A percentile compares a stretch with the other conserved stretches of the same genome.
Evolutionary conservation across 2,329 filamentous ascomycete genomes (phyloP).

Genomic region (Alternaria triticimaculans): DNA sequence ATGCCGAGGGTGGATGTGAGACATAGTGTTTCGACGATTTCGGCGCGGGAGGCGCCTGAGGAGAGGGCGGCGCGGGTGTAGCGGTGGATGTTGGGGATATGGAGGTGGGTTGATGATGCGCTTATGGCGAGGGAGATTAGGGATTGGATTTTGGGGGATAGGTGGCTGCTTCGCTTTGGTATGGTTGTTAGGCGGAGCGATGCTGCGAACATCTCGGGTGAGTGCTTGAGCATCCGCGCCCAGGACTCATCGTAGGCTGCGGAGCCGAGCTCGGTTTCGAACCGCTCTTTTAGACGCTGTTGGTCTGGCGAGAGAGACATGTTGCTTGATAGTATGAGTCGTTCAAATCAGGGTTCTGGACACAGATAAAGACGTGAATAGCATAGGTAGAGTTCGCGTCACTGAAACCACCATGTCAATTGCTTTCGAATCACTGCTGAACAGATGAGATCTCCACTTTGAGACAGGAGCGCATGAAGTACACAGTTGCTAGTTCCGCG

Average conservation of each 20-base stretch:
- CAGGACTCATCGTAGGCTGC: constrained; percentile 36
- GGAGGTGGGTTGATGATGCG: constrained; percentile 54
- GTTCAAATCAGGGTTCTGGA: not conserved
- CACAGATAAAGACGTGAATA: not conserved
- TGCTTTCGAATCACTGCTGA: not conserved
- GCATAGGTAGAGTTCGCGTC: not conserved
- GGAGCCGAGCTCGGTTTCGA: constrained; percentile 31
- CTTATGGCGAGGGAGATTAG: constrained; percentile 55
- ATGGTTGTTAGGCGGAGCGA: constrained; percentile 34
- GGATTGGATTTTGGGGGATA: constrained; percentile 52
- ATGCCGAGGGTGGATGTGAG: constrained; percentile 55
- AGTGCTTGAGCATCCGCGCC: constrained; percentile 33
- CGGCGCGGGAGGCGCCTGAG: constrained; percentile 50
- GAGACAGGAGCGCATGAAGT: not conserved
- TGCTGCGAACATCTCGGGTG: constrained; percentile 41
- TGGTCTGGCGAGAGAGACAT: constrained; percentile 33
- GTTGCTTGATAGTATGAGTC: not conserved
- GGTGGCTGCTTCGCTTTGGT: constrained; percentile 41
- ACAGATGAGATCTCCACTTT: not conserved
- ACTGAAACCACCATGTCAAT: too few relatives aligned
- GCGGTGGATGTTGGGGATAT: constrained; percentile 51
- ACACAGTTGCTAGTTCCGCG: not conserved
- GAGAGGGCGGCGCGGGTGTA: constrained; percentile 51
- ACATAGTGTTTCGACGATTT: constrained; percentile 57
- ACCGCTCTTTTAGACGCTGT: constrained; percentile 30